phyloP scores from a whole-genome alignment of 805 yeast species.

The Yamadazyma sp. region DNA sequence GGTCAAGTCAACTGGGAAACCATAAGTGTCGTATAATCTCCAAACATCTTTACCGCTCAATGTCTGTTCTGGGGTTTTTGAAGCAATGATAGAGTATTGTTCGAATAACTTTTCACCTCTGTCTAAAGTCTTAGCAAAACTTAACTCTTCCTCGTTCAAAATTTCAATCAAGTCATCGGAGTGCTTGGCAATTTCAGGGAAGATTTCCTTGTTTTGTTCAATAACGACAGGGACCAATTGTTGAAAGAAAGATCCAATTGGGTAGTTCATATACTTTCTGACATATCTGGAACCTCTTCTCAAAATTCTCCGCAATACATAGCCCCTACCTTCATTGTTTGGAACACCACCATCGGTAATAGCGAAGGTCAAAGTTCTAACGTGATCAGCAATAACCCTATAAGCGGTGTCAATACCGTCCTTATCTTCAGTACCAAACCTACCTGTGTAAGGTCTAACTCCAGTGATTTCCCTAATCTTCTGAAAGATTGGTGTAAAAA shows the following conservation, averaged over 20 bases:
- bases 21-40: constrained; percentile 97
- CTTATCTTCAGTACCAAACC: constrained; percentile 85
- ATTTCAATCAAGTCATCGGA: constrained; percentile 80
- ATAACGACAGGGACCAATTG: constrained; percentile 90
- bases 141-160: constrained; percentile 91
- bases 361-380: constrained; percentile 94
- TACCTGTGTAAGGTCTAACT: constrained; percentile 87
- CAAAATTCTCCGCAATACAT: constrained; percentile 92
- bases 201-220: constrained; percentile 79
- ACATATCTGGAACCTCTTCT: constrained; percentile 98
- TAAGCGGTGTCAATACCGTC: constrained; percentile 98
- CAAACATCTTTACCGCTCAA: constrained; percentile 94
- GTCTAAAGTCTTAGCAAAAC: constrained; percentile 92
- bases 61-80: constrained; percentile 69
- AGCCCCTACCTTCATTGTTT: constrained; percentile 98
- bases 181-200: constrained; percentile 86
- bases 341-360: constrained; percentile 99
- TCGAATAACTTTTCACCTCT: constrained; percentile 97
- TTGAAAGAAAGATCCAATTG: constrained; percentile 92
- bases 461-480: constrained; percentile 92
- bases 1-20: constrained; percentile 98
- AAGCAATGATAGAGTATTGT: constrained; percentile 83
- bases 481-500: constrained; percentile 83
- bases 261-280: constrained; percentile 93
- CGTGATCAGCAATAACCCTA: constrained; percentile 97